Percentiles rank a stretch among this genome's conserved stretches.
These are phyloP conservation scores for Saccharomyces eubayanus DNA, from an alignment of 805 yeast species.

Conservation along the genomic window DNA sequence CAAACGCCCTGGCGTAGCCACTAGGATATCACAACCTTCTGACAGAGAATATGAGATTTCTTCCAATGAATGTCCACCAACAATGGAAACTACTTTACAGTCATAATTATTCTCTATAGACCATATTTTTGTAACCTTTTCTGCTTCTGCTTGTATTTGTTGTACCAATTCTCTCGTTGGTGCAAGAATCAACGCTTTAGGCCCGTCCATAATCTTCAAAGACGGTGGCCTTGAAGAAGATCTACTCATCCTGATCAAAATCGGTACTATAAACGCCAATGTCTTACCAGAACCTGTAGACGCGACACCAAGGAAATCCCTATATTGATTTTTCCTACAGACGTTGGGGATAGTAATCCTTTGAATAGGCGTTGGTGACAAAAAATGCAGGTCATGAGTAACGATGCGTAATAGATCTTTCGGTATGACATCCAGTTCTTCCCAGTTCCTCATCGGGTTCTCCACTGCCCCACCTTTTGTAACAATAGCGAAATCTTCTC, in stretches of 20 bases:
- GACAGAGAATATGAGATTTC: conserved; percentile 54
- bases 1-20: conserved; percentile 92
- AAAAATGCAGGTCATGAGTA: conserved; percentile 36
- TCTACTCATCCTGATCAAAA: conserved; percentile 46
- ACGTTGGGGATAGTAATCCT: conserved; percentile 73
- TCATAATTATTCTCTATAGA: conserved; percentile 25
- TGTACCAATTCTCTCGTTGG: conserved; percentile 93
- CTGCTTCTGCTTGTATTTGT: conserved; percentile 67
- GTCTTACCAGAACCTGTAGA: conserved; percentile 97
- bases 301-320: conserved; percentile 83
- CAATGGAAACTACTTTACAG: conserved; percentile 52
- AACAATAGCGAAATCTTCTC: conserved; percentile 65
- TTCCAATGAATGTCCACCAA: conserved; percentile 86
- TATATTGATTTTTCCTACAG: conserved; percentile 34
- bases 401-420: conserved; percentile 34
- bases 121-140: conserved; percentile 38
- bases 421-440: conserved; percentile 47
- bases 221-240: conserved; percentile 39
- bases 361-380: conserved; percentile 83
- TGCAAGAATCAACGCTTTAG: conserved; percentile 67
- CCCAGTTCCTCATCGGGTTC: conserved; percentile 69
- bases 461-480: conserved; percentile 37
- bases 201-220: conserved; percentile 48
- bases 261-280: conserved; percentile 69
- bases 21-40: conserved; percentile 63